A percentile compares a stretch with the other conserved stretches of the same genome.
Conservation (phyloP, 306 rosid genomes). For the Prunus persica region DNA sequence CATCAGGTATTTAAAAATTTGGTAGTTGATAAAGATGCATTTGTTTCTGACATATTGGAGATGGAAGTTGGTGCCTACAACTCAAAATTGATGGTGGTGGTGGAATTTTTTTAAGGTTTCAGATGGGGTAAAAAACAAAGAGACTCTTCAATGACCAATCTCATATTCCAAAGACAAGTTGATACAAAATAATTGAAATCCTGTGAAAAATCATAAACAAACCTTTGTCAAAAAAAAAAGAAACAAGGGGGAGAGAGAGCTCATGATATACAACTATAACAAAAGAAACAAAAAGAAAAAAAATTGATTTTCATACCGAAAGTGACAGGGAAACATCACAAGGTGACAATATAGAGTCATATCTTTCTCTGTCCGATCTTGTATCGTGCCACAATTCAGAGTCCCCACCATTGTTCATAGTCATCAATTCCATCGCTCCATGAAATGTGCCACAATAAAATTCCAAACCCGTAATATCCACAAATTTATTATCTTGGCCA, state of each 20-base stretch:
- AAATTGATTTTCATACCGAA: slow-evolving; percentile 51
- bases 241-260: background rate
- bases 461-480: slow-evolving; percentile 75
- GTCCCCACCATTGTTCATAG: slow-evolving; percentile 36
- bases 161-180: background rate
- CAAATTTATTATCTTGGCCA: slow-evolving; percentile 62
- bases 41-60: background rate
- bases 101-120: too few species aligned
- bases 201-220: background rate
- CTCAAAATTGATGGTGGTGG: too few species aligned
- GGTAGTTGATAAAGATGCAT: background rate
- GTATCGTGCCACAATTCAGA: slow-evolving; percentile 21
- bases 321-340: slow-evolving; percentile 72
- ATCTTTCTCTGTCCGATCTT: slow-evolving; percentile 33
- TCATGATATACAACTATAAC: background rate
- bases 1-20: background rate
- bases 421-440: slow-evolving; percentile 40
- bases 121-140: too few species aligned
- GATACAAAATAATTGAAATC: background rate
- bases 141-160: background rate
- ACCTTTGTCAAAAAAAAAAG: background rate
- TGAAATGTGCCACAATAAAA: slow-evolving; percentile 62
- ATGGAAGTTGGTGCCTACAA: too few species aligned
- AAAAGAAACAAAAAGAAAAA: background rate
- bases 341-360: slow-evolving; percentile 67